Percentiles rank a stretch among this genome's conserved stretches.
Conservation (phyloP, 75 land plant genomes). For the Ceratopteris richardii region DNA sequence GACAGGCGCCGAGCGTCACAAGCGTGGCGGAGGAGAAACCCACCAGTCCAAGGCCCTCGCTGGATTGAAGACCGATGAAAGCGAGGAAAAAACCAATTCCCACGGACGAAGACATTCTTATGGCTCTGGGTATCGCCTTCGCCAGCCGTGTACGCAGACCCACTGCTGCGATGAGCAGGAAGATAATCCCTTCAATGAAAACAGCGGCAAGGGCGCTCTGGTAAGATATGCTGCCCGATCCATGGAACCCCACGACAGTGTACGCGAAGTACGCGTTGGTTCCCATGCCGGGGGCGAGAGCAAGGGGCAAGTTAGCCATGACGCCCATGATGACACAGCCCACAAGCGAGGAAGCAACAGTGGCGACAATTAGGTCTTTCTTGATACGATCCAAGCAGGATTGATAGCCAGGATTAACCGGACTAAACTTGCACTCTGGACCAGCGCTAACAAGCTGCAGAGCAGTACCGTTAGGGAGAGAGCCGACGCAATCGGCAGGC, state of each 20-base stretch:
- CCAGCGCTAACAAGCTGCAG: constrained; percentile 15
- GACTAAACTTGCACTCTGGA: constrained; percentile 38
- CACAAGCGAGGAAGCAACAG: constrained; percentile 45
- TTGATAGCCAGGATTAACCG: constrained; percentile 43
- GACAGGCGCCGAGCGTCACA: constrained; percentile 60
- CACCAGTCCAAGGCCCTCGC: constrained; percentile 64
- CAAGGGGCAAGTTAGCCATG: constrained; percentile 76
- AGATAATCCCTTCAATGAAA: constrained; percentile 53
- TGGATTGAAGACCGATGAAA: constrained; percentile 58
- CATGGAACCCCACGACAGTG: constrained; percentile 76
- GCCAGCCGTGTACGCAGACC: constrained; percentile 65
- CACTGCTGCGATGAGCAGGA: constrained; percentile 41
- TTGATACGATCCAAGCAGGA: constrained; percentile 36
- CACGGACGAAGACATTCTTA: constrained; percentile 52
- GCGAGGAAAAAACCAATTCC: constrained; percentile 87
- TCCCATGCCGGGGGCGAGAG: constrained; percentile 90
- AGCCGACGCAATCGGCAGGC: constrained; percentile 5
- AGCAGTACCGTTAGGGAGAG: neutral
- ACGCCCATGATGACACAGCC: constrained; percentile 67
- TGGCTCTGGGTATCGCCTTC: constrained; percentile 44
- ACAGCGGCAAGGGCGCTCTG: constrained; percentile 62
- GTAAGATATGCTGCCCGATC: constrained; percentile 56
- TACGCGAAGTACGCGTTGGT: constrained; percentile 85
- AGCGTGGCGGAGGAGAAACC: constrained; percentile 57
- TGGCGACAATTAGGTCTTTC: constrained; percentile 74